These are phyloP conservation scores for Phytophthora podocarpi DNA, from an alignment of 352 stramenopile genomes.

Conservation along the genomic window DNA sequence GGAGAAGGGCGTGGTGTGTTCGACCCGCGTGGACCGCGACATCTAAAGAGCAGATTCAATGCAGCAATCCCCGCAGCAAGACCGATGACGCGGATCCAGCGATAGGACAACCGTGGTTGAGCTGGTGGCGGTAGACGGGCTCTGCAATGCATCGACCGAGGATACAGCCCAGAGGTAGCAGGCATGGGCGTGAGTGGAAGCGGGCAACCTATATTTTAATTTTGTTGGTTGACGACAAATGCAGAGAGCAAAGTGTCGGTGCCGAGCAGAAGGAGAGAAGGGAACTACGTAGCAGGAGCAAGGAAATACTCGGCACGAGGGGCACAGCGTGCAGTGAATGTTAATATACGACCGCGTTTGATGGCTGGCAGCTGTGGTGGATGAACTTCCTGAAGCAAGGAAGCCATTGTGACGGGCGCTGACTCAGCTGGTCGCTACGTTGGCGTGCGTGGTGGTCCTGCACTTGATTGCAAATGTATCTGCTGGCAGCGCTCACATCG, in stretches of 20 bases:
- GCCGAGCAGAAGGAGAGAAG: conserved; percentile 7
- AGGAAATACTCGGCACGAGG: conserved; percentile 13
- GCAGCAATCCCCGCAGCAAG: conserved; percentile 8
- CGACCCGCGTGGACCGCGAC: conserved; percentile 73
- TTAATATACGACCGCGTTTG: conserved; percentile 39
- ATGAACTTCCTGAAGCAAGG: background rate
- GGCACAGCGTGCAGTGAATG: conserved; percentile 21
- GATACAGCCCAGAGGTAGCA: background rate
- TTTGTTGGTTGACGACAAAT: conserved; percentile 32
- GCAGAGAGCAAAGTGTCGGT: conserved; percentile 10
- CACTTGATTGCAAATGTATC: conserved; percentile 9
- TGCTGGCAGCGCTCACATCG: too few relatives aligned
- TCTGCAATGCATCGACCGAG: conserved; percentile 14
- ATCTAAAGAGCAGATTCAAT: conserved; percentile 37
- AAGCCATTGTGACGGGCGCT: background rate
- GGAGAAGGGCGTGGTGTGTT: conserved; percentile 79
- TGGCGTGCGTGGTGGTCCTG: conserved; percentile 5
- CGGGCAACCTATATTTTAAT: conserved; percentile 38
- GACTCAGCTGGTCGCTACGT: background rate
- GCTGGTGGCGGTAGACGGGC: conserved; percentile 4
- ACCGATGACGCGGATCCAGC: conserved; percentile 2
- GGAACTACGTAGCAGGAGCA: conserved; percentile 14
- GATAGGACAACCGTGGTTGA: conserved; percentile 3
- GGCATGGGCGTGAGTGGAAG: conserved; percentile 1
- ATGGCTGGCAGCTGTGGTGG: conserved; percentile 22